Conservation (phyloP, 495 filamentous ascomycete genomes). For the Annulohypoxylon bovei region DNA sequence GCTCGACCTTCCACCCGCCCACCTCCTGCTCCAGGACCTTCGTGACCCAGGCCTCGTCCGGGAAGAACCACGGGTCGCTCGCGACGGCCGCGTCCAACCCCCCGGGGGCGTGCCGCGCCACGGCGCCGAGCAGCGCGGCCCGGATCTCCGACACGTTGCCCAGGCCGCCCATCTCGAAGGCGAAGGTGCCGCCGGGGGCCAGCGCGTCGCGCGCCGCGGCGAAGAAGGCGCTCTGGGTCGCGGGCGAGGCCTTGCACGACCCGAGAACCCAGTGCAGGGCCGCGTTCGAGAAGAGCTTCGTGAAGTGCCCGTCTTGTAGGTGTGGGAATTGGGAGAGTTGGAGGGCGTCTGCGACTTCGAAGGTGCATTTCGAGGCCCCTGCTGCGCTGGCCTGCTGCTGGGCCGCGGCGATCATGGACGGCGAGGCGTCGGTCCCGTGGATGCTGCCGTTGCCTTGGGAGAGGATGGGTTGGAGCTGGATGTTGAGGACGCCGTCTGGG, state of each 20-base stretch:
- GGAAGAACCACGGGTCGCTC: conserved; percentile 78
- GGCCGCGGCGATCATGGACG: conserved; percentile 70
- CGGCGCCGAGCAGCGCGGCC: conserved; percentile 62
- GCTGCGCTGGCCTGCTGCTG: conserved; percentile 42
- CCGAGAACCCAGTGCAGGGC: conserved; percentile 82
- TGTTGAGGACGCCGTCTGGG: conserved; percentile 70
- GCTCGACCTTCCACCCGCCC: conserved; percentile 69
- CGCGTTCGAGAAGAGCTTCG: conserved; percentile 81
- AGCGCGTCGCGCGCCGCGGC: conserved; percentile 59
- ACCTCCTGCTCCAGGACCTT: conserved; percentile 59
- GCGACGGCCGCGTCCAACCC: conserved; percentile 58
- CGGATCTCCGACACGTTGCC: conserved; percentile 76
- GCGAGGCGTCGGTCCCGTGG: conserved; percentile 72
- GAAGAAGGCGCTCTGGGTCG: conserved; percentile 51
- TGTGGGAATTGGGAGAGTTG: conserved; percentile 31
- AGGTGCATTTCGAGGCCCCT: conserved; percentile 50
- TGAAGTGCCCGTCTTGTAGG: conserved; percentile 50
- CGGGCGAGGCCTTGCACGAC: conserved; percentile 40
- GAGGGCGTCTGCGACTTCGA: conserved; percentile 57
- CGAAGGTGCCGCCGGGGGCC: conserved; percentile 66
- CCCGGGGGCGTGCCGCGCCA: conserved; percentile 59
- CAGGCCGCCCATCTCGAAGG: conserved; percentile 78
- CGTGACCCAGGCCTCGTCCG: conserved; percentile 66
- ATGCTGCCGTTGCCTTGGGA: conserved; percentile 57
- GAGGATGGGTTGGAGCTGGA: conserved; percentile 58